A percentile compares a stretch with the other conserved stretches of the same genome.
Conservation (phyloP, 2,329 filamentous ascomycete species). For the Stagonosporopsis rhizophila region DNA sequence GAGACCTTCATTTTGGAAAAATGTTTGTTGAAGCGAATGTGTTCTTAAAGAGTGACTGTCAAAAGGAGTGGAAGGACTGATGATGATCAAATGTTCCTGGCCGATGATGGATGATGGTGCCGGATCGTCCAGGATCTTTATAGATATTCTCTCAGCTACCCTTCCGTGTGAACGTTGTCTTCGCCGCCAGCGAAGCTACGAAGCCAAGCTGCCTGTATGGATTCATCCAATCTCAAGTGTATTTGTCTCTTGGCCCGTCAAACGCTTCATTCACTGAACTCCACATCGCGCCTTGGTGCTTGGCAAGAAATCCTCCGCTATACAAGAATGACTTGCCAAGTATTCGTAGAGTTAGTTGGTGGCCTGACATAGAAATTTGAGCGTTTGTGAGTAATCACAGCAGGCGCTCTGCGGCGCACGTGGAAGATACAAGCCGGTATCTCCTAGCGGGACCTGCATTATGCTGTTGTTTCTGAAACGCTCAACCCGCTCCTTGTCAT, state of each 20-base stretch:
- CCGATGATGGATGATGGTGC: conserved; percentile 6
- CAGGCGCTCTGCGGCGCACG: conserved; percentile 5
- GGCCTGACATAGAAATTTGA: background rate
- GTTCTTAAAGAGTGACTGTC: conserved; percentile 3
- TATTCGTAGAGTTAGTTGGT: too few species aligned
- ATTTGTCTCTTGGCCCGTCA: background rate
- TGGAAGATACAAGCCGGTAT: background rate
- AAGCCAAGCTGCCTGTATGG: conserved; percentile 3
- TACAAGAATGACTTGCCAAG: conserved; percentile 5
- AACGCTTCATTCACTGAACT: conserved; percentile 26
- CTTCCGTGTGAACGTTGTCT: background rate
- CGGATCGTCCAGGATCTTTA: conserved; percentile 7
- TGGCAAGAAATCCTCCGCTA: conserved; percentile 19
- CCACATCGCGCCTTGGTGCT: conserved; percentile 11
- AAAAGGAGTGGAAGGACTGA: background rate
- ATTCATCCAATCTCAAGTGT: conserved; percentile 9
- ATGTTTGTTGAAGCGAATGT: background rate
- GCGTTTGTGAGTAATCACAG: background rate
- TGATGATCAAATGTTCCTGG: conserved; percentile 2
- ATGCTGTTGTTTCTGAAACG: conserved; percentile 21
- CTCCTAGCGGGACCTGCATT: background rate
- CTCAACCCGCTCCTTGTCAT: conserved; percentile 16
- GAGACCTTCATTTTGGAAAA: conserved; percentile 26
- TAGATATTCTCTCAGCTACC: conserved; percentile 5
- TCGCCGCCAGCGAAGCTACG: background rate